Base-by-base conservation (phyloP, 1,139 yeast genomes). In the Ogataea hybrid region DNA sequence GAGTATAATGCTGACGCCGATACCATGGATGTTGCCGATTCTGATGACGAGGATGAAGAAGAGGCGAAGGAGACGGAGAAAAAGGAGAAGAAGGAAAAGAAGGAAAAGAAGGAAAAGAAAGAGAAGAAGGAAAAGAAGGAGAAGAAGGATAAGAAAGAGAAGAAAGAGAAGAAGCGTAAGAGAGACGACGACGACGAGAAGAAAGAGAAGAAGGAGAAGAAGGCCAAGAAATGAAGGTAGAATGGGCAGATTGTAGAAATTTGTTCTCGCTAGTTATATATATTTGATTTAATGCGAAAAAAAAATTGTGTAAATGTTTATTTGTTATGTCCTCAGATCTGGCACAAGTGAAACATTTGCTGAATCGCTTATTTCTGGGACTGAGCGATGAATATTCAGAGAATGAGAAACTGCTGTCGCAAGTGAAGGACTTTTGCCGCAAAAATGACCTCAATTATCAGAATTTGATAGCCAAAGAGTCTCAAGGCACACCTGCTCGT, bases 1-100 rank as follows among this genome's bases (percentile, higher is more conserved):
- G 86, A 94, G 46, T 92, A 92, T 72, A 92, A 90, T 62, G 95
- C 88, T 38, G 97, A 89, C 61, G 96, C 96, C 37, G 97, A 89
- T 65, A 81, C 36, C 55, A 60, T 41, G 46, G 71, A 70, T 51
- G 82, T 73, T 50, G 70, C 69, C 28, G 79, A 70, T 41, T 71
- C 69, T 41, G 77, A 73, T 44, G 79, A 75, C 48, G 58, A 59
- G 59, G 63, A 65, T 63, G 63, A 60, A 58, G 58, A 62, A 57
- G 59, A 64, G 61, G 68, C 62, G 62, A 61, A 67, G 61, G 68
- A 63, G 62, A 61, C 67, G 65, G 57, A 68, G 65, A 67, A 62
- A 60, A 63, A 64, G 62, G 63, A 70, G 58, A 65, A 70, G 40
- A 69, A 70, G 53, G 67, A 66, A 53, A 65, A 66, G 50, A 69